Evolutionary conservation across 345 rosid species (phyloP), one percentile per base, ranked within the genome.

Genomic region (Aquilaria sinensis): DNA sequence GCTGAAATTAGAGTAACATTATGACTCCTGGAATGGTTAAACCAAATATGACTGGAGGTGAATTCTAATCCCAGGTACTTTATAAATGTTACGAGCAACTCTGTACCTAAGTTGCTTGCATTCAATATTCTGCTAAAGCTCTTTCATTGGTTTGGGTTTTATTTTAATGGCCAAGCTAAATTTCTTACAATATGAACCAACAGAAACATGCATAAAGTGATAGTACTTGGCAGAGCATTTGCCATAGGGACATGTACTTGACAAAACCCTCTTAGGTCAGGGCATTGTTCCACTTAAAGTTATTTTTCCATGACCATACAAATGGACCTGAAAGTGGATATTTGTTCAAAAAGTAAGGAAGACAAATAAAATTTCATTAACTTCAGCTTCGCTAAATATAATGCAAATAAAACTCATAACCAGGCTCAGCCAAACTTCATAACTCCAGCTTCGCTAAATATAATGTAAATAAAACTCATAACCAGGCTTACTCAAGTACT

Each of bases 161-260:
- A 10, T 9, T 41, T 47, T 2, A 12, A 12, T 31, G 23, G 16
- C 31, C 53, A 51, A 53, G 1, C n/a, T 16, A 29, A 31, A 11
- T 31, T 51, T 59, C 13, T 9, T 49, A 10, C 65, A 59, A 12
- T 52, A 16, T 1, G 61, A 60, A 63, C 47, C 81, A 2, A 69
- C 66, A 9, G 70, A 65, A 70, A 73, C 58, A 14, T 80, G 82
- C 3, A 78, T 76, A 0, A 76, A 62, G 80, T 67, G n/a, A 77
- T 83, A 33, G 67, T 83, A 16, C 23, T 16, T 16, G 23, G 57
- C 66, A 55, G 51, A 76, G 87, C 3, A 78, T 67, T 6, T 73
- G 85, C 71, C 69, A 80, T 1, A 84, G 87, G 57, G 85, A 81
- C 58, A 66, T 48, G 58, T 67, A 78, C 73, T 29, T 84, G 56